Evolutionary conservation across 345 rosid species (phyloP).

Genomic region (Lepidium sativum): DNA sequence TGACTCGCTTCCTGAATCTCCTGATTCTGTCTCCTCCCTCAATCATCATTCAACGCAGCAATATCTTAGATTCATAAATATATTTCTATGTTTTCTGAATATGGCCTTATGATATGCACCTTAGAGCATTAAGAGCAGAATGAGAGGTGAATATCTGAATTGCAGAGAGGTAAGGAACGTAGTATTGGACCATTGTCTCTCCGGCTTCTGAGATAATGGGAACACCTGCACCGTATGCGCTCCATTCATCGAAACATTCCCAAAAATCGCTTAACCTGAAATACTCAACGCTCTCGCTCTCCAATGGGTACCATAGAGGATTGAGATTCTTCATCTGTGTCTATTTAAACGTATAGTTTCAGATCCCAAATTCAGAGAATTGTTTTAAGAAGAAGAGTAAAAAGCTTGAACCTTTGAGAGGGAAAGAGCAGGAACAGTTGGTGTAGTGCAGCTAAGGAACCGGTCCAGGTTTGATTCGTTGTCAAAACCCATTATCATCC

Average conservation of each 20-base stretch:
- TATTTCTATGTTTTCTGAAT: neutral
- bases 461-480: slow-evolving; percentile 26
- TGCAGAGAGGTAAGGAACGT: slow-evolving; percentile 94
- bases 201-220: slow-evolving; percentile 49
- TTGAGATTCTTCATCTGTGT: slow-evolving; percentile 69
- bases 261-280: slow-evolving; percentile 77
- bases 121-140: slow-evolving; percentile 44
- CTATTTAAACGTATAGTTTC: slow-evolving; percentile 29
- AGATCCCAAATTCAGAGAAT: neutral
- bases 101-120: slow-evolving; percentile 27
- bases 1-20: slow-evolving; percentile 73
- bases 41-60: neutral
- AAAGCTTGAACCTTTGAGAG: slow-evolving; percentile 20
- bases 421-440: slow-evolving; percentile 11
- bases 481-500: slow-evolving; percentile 5
- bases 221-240: slow-evolving; percentile 98
- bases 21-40: slow-evolving; percentile 50
- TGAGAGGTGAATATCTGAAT: slow-evolving; percentile 83
- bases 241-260: slow-evolving; percentile 91
- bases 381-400: neutral
- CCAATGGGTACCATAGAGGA: slow-evolving; percentile 81
- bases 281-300: slow-evolving; percentile 60
- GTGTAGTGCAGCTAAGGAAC: slow-evolving; percentile 21
- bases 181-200: slow-evolving; percentile 82
- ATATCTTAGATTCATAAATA: slow-evolving; percentile 8